These are phyloP conservation scores for Leccinum arenicola DNA, from an alignment of 768 basidiomycete genomes.

Conservation along the genomic window DNA sequence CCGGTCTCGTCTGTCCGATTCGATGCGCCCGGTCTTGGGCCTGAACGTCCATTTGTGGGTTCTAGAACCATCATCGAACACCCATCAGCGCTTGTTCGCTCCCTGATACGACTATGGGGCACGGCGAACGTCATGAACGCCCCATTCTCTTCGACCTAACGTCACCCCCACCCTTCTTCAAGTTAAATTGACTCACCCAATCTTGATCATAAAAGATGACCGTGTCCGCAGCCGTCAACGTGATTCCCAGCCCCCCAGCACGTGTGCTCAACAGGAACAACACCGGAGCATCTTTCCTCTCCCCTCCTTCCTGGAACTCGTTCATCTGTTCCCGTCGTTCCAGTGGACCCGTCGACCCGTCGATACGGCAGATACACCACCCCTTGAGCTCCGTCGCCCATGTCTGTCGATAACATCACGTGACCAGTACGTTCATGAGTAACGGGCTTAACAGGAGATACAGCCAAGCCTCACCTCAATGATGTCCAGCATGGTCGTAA, in stretches of 20 bases:
- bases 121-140: background rate
- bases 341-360: slow-evolving; percentile 79
- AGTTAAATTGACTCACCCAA: slow-evolving; percentile 16
- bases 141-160: background rate
- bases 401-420: slow-evolving; percentile 23
- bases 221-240: slow-evolving; percentile 69
- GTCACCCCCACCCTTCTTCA: background rate
- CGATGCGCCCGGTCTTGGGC: slow-evolving; percentile 95
- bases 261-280: slow-evolving; percentile 90
- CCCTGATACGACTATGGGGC: background rate
- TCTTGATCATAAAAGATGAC: slow-evolving; percentile 26
- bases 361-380: slow-evolving; percentile 87
- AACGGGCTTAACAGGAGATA: background rate
- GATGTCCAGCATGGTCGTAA: slow-evolving; percentile 94
- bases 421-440: background rate
- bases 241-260: slow-evolving; percentile 95
- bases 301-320: slow-evolving; percentile 72
- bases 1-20: slow-evolving; percentile 91
- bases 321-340: slow-evolving; percentile 86
- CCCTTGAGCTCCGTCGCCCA: slow-evolving; percentile 87
- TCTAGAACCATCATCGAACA: slow-evolving; percentile 40
- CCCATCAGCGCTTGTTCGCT: background rate
- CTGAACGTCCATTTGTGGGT: slow-evolving; percentile 95
- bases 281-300: slow-evolving; percentile 57
- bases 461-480: slow-evolving; percentile 63